Base-by-base conservation (phyloP, 139 green algal species). In the Nannochloris sp. region DNA sequence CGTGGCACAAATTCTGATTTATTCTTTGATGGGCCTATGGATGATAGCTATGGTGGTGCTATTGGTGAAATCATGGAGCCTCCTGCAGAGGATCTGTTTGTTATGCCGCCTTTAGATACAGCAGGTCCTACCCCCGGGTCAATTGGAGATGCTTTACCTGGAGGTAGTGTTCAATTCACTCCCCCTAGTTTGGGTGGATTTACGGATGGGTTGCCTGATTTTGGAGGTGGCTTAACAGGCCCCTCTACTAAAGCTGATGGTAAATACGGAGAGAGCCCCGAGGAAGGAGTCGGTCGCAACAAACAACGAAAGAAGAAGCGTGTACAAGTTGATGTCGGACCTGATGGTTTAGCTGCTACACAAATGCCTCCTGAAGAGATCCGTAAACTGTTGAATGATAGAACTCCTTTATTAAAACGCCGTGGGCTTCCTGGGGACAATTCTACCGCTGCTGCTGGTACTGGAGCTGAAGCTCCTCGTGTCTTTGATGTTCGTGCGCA, bases 371-470 rank as follows among this genome's bases (percentile, higher is more conserved):
- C 59, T 4, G 45, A 54, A n/a, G 69, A 82, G 46, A 85, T 85
- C 25, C 57, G 75, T 12, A 61, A 56, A n/a, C 54, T 86, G 64
- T 60, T 86, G 58, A 45, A 51, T 6, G 63, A 86, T 57, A 66
- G 70, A 44, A 38, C 63, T 27, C 68, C 73, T 5, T 64, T 86
- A 38, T 51, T 86, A 54, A 56, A 31, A 12, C 24, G 10, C 14
- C 63, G 73, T 7, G 73, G 70, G 13, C 27, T 58, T 45, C 44
- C 37, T 46, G 24, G 6, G 54, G 6, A 6, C n/a, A 54, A 8
- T 9, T 9, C 9, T 12, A 19, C 37, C 9, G 32, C 32, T 53
- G 29, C 14, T n/a, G 38, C 37, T 34, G 48, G 19, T 19, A 34
- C n/a, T 31, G 29, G 35, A 4, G 42, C 7, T 3, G 54, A 38